Evolutionary conservation across 345 rosid genomes (phyloP).

Genomic region (Moricandia arvensis): DNA sequence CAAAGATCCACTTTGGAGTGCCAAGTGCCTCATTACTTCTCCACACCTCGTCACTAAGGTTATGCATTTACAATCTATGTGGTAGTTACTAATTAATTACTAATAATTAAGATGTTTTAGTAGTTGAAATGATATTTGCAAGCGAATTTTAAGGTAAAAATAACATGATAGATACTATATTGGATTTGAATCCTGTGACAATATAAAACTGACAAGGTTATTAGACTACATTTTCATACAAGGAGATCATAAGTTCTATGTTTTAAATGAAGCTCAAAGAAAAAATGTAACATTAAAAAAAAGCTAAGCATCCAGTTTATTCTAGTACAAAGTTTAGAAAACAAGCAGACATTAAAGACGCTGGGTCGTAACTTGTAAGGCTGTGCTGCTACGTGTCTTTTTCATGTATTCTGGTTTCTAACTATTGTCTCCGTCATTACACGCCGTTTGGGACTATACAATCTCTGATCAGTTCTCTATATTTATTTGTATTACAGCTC

Average conservation of each 20-base stretch:
- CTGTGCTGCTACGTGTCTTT: not conserved
- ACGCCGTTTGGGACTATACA: too few relatives aligned
- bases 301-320: not conserved
- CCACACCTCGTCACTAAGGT: constrained; percentile 85
- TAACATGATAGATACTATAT: not conserved
- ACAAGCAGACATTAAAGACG: not conserved
- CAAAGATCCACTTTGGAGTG: constrained; percentile 96
- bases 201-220: not conserved
- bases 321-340: not conserved
- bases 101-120: not conserved
- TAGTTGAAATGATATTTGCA: not conserved
- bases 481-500: too few relatives aligned
- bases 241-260: not conserved
- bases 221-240: not conserved
- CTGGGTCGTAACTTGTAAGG: not conserved
- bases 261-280: not conserved
- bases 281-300: not conserved
- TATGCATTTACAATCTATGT: not conserved
- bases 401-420: not conserved
- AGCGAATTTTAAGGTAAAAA: not conserved
- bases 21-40: constrained; percentile 77
- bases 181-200: not conserved
- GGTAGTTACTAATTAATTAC: not conserved
- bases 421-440: too few relatives aligned
- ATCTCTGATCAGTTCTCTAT: too few relatives aligned